A percentile compares a stretch with the other conserved stretches of the same genome.
Evolutionary conservation across 2,329 filamentous ascomycete genomes (phyloP).

Genomic region (Phyllosticta capitalensis): DNA sequence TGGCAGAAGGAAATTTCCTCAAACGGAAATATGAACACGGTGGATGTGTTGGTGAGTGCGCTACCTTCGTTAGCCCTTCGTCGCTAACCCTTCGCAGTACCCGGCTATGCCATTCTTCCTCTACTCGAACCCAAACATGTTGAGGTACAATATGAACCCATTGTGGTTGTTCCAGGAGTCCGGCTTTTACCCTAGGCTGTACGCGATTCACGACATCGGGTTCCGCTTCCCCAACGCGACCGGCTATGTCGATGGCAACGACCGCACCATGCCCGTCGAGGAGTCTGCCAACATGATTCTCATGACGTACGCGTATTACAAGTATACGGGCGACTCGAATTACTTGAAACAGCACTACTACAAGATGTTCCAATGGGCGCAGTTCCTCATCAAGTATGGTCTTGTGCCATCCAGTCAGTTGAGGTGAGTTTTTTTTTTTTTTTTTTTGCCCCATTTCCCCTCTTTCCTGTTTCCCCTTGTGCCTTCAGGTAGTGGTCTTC

Average conservation of each 20-base stretch:
- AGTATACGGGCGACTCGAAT: conserved; percentile 9
- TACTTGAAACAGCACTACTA: conserved; percentile 14
- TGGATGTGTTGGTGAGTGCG: conserved; percentile 11
- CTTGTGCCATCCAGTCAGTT: conserved; percentile 15
- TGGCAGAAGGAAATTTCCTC: conserved; percentile 16
- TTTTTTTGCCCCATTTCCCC: too few relatives aligned
- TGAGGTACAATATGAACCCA: conserved; percentile 12
- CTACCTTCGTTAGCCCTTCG: too few relatives aligned
- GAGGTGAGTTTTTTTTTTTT: too few relatives aligned
- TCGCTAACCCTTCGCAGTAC: background rate
- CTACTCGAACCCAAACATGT: conserved; percentile 10
- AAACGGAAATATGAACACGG: conserved; percentile 27
- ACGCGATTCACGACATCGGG: conserved; percentile 13
- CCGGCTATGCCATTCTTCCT: conserved; percentile 13
- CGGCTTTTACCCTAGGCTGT: conserved; percentile 14
- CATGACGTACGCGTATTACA: conserved; percentile 14
- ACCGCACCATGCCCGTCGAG: conserved; percentile 13
- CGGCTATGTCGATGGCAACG: conserved; percentile 10
- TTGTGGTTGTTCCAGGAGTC: conserved; percentile 17
- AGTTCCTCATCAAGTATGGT: conserved; percentile 14
- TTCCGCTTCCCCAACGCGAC: conserved; percentile 12
- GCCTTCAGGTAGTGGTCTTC: conserved; percentile 5
- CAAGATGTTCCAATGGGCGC: conserved; percentile 14
- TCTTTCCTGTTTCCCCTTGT: too few relatives aligned
- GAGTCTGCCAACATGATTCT: conserved; percentile 14